Evolutionary conservation across 768 basidiomycete species (phyloP), one percentile per base, ranked within the genome.

Genomic region (Leccinum variicolor): DNA sequence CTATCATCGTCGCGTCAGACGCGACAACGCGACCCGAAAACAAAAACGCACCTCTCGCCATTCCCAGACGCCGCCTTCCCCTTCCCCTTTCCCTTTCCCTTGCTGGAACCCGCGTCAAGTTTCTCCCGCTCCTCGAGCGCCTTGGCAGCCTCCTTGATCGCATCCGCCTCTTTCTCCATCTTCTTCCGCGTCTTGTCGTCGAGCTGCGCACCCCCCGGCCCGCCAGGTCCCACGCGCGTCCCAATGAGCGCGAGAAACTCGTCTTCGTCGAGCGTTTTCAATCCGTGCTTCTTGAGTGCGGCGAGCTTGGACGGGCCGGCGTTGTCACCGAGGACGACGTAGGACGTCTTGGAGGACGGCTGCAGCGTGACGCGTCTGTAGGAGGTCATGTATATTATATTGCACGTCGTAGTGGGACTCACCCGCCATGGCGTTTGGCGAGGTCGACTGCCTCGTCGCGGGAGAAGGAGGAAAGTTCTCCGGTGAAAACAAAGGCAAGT

Each of bases 341-440:
- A 98, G 36, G 86, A 84, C 0, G 96, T 99, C 64, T 88, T 93
- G 41, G 87, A 85, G 0, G 97, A 98, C 0, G 95, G 96, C 28
- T 92, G 89, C 3, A 81, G 78, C 0, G 90, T 90, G 5, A 97
- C 92, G 28, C 90, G 90, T 3, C 96, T 97, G 3, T 29, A n/a
- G 48, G 13, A 33, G 47, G 17, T 29, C 10, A 10, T 43, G 41
- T 43, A 11, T 13, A 6, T 25, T 1, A 0, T n/a, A 13, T 11
- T 45, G 15, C 31, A 28, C 51, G 57, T 47, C 52, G 8, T 14
- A 3, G 23, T 4, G 50, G 4, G 2, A 78, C 91, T 60, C 50
- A 94, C 95, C 87, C 95, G 64, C 94, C 94, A 67, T 85, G 94
- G 5, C 94, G 91, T 72, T 99, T 98, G 0, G 89, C 96, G 6